phyloP scores from a whole-genome alignment of 2,329 filamentous ascomycete species.

The Scorias spongiosa region DNA sequence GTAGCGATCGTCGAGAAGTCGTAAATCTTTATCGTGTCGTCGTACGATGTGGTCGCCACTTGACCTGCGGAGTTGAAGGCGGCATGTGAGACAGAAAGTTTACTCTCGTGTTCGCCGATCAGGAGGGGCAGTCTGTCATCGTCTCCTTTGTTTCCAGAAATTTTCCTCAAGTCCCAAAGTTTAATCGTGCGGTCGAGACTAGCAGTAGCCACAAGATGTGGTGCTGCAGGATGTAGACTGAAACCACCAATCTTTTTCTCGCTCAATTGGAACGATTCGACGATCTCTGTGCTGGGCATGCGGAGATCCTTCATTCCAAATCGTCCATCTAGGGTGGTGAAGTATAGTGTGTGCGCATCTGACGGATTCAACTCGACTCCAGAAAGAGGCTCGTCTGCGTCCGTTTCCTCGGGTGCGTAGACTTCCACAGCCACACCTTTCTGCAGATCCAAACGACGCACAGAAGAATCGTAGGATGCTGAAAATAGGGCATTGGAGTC shows the following conservation, averaged over 20 bases:
- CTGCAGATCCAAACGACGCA: constrained; percentile 70
- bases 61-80: constrained; percentile 77
- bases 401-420: constrained; percentile 56
- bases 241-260: constrained; percentile 93
- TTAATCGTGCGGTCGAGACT: constrained; percentile 80
- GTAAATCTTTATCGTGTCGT: constrained; percentile 90
- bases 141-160: constrained; percentile 40
- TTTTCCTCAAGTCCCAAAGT: constrained; percentile 81
- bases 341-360: constrained; percentile 62
- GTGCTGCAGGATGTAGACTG: constrained; percentile 61
- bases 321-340: constrained; percentile 69
- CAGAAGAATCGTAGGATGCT: constrained; percentile 82
- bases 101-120: constrained; percentile 66
- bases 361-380: constrained; percentile 62
- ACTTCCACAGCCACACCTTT: constrained; percentile 68
- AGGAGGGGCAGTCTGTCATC: constrained; percentile 49
- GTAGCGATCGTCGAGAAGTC: constrained; percentile 47
- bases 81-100: constrained; percentile 79
- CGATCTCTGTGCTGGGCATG: constrained; percentile 35
- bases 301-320: constrained; percentile 74
- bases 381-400: constrained; percentile 65
- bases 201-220: constrained; percentile 75
- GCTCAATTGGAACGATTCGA: constrained; percentile 56
- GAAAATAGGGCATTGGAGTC: constrained; percentile 67
- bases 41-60: constrained; percentile 82